A percentile compares a stretch with the other conserved stretches of the same genome.
Conservation (phyloP, 2,329 filamentous ascomycete genomes). For the Claviceps sorghi region DNA sequence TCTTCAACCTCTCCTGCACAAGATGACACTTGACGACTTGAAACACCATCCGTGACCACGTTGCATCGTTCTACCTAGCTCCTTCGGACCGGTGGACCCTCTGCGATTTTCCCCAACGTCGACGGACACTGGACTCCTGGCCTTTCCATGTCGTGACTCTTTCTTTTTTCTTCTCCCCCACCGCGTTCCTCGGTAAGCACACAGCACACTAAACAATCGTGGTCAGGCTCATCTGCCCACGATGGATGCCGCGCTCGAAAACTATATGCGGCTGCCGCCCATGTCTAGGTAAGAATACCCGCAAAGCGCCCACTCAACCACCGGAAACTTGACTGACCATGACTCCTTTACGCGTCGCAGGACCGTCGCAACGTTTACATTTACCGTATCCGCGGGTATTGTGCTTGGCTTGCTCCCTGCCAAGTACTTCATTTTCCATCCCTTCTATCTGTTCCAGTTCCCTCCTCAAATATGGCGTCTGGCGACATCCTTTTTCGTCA, state of each 20-base stretch:
- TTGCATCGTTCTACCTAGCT: conserved; percentile 5
- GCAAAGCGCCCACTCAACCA: not conserved
- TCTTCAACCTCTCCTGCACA: not conserved
- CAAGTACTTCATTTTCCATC: conserved; percentile 37
- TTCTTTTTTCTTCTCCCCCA: not conserved
- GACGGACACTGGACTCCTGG: not conserved
- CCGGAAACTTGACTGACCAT: conserved; percentile 1
- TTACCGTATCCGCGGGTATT: conserved; percentile 45
- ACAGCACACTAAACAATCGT: not conserved
- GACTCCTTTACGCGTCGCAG: conserved; percentile 27
- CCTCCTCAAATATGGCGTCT: conserved; percentile 30
- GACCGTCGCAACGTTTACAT: conserved; percentile 48
- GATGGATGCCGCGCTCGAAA: conserved; percentile 19
- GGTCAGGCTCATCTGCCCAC: conserved; percentile 11
- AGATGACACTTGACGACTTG: conserved; percentile 19
- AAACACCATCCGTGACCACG: conserved; percentile 18
- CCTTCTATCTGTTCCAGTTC: conserved; percentile 35
- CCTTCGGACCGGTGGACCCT: conserved; percentile 14
- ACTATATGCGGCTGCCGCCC: conserved; percentile 26
- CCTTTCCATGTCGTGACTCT: conserved; percentile 7
- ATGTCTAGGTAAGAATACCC: conserved; percentile 26
- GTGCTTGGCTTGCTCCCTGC: conserved; percentile 38
- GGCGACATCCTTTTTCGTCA: conserved; percentile 28
- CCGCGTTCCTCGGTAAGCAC: not conserved
- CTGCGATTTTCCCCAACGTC: not conserved